Evolutionary conservation across 2,329 filamentous ascomycete species (phyloP).

Genomic region (Colletotrichum sp.): DNA sequence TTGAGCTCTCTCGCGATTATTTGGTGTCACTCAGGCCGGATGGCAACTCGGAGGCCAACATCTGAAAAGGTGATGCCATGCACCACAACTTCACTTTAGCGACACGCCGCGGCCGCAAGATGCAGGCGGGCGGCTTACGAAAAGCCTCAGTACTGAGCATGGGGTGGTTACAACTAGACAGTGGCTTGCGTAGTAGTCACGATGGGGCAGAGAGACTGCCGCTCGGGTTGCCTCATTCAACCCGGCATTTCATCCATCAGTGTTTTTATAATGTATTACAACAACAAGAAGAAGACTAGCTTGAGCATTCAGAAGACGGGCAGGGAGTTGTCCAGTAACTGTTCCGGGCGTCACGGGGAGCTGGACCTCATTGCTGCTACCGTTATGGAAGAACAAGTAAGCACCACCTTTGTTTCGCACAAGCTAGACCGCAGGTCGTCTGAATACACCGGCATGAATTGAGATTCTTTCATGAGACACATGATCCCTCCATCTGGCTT

Average conservation of each 20-base stretch:
- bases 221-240: background rate
- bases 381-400: background rate
- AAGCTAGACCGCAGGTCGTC: background rate
- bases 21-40: conserved; percentile 67
- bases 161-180: conserved; percentile 4
- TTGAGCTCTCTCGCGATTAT: conserved; percentile 91
- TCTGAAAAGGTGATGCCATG: background rate
- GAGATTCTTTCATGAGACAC: background rate
- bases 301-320: background rate
- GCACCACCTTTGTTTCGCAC: background rate
- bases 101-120: background rate
- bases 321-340: background rate
- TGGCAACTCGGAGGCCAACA: conserved; percentile 27
- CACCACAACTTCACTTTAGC: background rate
- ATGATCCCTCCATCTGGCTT: background rate
- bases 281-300: background rate
- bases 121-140: background rate
- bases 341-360: background rate
- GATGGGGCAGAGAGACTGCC: conserved; percentile 11
- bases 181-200: background rate
- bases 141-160: background rate
- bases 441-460: background rate
- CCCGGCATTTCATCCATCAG: conserved; percentile 4
- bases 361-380: background rate
- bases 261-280: conserved; percentile 22